Evolutionary conservation across 257 asterid genomes (phyloP).

Genomic region (Solanum chaucha): DNA sequence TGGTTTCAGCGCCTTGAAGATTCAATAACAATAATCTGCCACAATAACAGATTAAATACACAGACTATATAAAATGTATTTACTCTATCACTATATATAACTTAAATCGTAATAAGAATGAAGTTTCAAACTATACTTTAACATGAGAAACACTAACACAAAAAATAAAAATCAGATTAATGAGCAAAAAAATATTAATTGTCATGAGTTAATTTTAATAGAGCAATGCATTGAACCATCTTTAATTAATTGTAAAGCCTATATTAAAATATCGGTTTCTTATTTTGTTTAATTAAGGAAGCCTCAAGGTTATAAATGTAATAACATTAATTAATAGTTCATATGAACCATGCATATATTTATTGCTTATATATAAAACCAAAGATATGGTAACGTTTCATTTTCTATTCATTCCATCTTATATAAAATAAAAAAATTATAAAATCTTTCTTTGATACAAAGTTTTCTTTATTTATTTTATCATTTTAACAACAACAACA

Average conservation of each 20-base stretch:
- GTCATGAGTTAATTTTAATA: neutral
- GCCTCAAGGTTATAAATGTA: slow-evolving; percentile 13
- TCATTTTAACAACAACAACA: neutral
- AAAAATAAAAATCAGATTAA: neutral
- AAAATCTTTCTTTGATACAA: neutral
- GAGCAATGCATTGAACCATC: slow-evolving; percentile 8
- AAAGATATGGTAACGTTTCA: slow-evolving; percentile 26
- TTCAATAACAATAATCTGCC: neutral
- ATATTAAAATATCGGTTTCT: neutral
- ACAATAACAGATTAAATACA: neutral
- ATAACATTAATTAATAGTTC: slow-evolving; percentile 18
- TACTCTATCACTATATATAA: neutral
- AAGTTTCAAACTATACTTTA: neutral
- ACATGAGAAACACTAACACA: neutral
- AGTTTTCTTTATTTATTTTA: too few species aligned
- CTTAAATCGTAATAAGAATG: neutral
- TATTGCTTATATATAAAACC: slow-evolving; percentile 3
- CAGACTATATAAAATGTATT: neutral
- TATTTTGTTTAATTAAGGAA: neutral
- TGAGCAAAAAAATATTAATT: neutral
- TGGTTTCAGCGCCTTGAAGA: neutral
- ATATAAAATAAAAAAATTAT: neutral
- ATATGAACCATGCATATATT: slow-evolving; percentile 27
- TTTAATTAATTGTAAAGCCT: neutral
- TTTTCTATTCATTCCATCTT: slow-evolving; percentile 32